Conservation (phyloP, 2,329 filamentous ascomycete species). For the Pezicula carpinea region DNA sequence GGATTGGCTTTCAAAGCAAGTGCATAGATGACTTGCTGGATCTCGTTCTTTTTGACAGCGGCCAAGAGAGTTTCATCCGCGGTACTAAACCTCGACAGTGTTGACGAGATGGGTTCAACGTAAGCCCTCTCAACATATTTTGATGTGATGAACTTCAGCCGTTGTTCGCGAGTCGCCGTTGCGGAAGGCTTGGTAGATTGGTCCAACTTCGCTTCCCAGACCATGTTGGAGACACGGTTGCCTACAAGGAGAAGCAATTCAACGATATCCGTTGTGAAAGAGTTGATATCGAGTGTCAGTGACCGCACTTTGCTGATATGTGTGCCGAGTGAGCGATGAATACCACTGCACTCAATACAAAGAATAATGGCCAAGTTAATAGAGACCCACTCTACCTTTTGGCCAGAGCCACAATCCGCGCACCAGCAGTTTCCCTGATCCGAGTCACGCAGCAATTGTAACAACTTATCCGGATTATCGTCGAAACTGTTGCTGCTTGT, state of each 20-base stretch:
- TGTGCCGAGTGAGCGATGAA: slow-evolving; percentile 91
- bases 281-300: slow-evolving; percentile 89
- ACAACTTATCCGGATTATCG: slow-evolving; percentile 77
- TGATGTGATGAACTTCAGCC: slow-evolving; percentile 88
- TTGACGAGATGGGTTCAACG: slow-evolving; percentile 72
- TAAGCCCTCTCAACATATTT: slow-evolving; percentile 87
- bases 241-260: slow-evolving; percentile 88
- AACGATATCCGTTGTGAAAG: slow-evolving; percentile 95
- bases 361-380: slow-evolving; percentile 96
- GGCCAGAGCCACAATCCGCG: slow-evolving; percentile 86
- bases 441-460: slow-evolving; percentile 81
- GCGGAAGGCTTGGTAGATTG: slow-evolving; percentile 64
- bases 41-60: slow-evolving; percentile 93
- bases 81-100: slow-evolving; percentile 69
- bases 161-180: slow-evolving; percentile 80
- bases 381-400: slow-evolving; percentile 97
- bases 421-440: slow-evolving; percentile 93
- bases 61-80: slow-evolving; percentile 86
- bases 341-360: slow-evolving; percentile 97
- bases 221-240: slow-evolving; percentile 91
- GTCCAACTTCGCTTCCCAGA: slow-evolving; percentile 89
- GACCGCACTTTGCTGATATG: slow-evolving; percentile 98
- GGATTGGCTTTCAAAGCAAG: slow-evolving; percentile 82
- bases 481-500: slow-evolving; percentile 69
- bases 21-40: slow-evolving; percentile 87